Evolutionary conservation across 495 filamentous ascomycete genomes (phyloP).

Genomic region (Physcia stellaris): DNA sequence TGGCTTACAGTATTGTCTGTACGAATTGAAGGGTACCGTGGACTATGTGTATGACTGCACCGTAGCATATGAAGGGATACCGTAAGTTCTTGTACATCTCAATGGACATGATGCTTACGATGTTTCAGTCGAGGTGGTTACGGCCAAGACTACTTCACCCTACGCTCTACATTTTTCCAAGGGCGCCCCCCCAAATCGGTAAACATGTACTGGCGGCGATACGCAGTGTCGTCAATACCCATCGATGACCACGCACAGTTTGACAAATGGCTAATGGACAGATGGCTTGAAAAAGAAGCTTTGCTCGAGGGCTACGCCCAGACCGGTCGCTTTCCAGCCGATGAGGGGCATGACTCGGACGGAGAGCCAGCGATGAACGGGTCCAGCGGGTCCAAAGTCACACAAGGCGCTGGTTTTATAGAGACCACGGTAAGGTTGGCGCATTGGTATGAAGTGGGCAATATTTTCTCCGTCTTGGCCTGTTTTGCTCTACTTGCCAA

Average conservation of each 20-base stretch:
- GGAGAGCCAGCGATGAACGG: constrained; percentile 21
- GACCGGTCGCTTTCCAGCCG: constrained; percentile 47
- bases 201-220: constrained; percentile 59
- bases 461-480: constrained; percentile 39
- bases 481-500: constrained; percentile 17
- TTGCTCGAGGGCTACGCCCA: constrained; percentile 43
- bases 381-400: constrained; percentile 17
- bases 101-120: constrained; percentile 5
- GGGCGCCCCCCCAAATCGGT: constrained; percentile 56
- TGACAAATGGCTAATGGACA: constrained; percentile 39
- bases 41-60: constrained; percentile 60
- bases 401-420: constrained; percentile 35
- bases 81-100: constrained; percentile 30
- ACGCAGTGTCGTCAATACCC: constrained; percentile 43
- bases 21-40: constrained; percentile 44
- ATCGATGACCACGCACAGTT: constrained; percentile 42
- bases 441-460: constrained; percentile 39
- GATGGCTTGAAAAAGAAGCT: constrained; percentile 52
- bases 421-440: constrained; percentile 41
- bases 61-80: constrained; percentile 53
- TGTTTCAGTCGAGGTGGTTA: constrained; percentile 38
- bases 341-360: constrained; percentile 31
- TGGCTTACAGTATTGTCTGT: constrained; percentile 48
- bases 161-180: constrained; percentile 47
- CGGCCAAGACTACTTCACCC: constrained; percentile 53